Conservation (phyloP, 768 basidiomycete species). For the Psilocybe cubensis region DNA sequence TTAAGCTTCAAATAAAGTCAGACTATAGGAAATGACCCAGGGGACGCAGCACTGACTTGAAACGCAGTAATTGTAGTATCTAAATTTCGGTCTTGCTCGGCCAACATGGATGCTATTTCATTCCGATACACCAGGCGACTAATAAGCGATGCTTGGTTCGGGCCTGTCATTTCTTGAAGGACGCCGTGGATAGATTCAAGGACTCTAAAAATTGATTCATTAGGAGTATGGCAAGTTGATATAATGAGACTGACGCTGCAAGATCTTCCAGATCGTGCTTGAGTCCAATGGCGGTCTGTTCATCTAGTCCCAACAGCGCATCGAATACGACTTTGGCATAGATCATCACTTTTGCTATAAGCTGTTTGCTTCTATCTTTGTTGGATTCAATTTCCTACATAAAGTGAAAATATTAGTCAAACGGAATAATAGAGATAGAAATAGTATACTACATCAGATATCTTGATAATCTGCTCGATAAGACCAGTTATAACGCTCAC, state of each 20-base stretch:
- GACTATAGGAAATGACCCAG: neutral
- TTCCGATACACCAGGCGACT: conserved; percentile 22
- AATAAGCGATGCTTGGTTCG: conserved; percentile 18
- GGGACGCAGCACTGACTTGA: conserved; percentile 16
- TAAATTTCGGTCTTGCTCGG: conserved; percentile 27
- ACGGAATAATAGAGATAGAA: neutral
- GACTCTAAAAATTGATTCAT: conserved; percentile 14
- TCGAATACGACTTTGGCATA: conserved; percentile 29
- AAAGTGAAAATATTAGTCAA: neutral
- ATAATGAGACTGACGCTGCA: conserved; percentile 14
- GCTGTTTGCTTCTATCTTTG: conserved; percentile 24
- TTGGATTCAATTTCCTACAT: conserved; percentile 26
- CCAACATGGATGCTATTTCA: conserved; percentile 19
- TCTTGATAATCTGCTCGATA: conserved; percentile 27
- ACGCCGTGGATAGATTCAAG: conserved; percentile 23
- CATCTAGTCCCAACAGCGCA: conserved; percentile 18
- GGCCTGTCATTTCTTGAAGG: conserved; percentile 13
- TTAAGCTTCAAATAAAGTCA: conserved; percentile 13
- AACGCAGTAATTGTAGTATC: conserved; percentile 31
- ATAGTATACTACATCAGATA: conserved; percentile 23
- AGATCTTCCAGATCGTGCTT: conserved; percentile 24
- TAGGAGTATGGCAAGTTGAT: neutral
- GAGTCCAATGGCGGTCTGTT: conserved; percentile 11
- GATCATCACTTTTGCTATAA: conserved; percentile 24
- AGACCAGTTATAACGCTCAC: conserved; percentile 26